Conservation (phyloP, 164 flowering plant genomes). For the Liriodendron chinense region DNA sequence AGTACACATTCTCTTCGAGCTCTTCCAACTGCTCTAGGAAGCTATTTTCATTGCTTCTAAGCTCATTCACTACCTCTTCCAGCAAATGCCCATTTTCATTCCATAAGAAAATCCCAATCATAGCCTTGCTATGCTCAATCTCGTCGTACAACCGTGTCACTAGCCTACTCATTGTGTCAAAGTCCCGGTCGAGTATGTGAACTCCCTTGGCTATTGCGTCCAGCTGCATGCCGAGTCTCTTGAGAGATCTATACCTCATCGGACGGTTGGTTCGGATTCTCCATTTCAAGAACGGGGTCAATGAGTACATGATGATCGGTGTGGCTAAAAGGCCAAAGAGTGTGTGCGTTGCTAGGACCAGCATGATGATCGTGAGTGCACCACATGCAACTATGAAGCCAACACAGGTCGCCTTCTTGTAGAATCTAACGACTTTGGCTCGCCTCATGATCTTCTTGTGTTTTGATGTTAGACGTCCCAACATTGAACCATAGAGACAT, state of each 20-base stretch:
- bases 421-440: conserved; percentile 19
- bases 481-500: conserved; percentile 27
- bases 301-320: conserved; percentile 32
- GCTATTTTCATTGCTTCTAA: conserved; percentile 34
- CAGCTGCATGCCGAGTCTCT: too few relatives aligned
- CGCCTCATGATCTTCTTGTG: conserved; percentile 31
- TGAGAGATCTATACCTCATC: too few relatives aligned
- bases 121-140: conserved; percentile 49
- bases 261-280: conserved; percentile 14
- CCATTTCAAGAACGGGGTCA: conserved; percentile 17
- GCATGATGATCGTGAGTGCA: conserved; percentile 30
- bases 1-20: conserved; percentile 63
- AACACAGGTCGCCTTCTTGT: too few relatives aligned
- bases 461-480: conserved; percentile 29
- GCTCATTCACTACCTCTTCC: conserved; percentile 62
- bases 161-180: too few relatives aligned
- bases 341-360: conserved; percentile 49
- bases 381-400: conserved; percentile 35
- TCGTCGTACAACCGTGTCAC: too few relatives aligned
- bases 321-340: conserved; percentile 52
- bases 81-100: conserved; percentile 40
- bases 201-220: too few relatives aligned
- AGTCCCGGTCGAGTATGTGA: too few relatives aligned
- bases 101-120: conserved; percentile 49
- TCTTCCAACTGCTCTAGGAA: conserved; percentile 70